phyloP scores from a whole-genome alignment of 2,329 filamentous ascomycete species.

The Arthrobotrys musiformis region DNA sequence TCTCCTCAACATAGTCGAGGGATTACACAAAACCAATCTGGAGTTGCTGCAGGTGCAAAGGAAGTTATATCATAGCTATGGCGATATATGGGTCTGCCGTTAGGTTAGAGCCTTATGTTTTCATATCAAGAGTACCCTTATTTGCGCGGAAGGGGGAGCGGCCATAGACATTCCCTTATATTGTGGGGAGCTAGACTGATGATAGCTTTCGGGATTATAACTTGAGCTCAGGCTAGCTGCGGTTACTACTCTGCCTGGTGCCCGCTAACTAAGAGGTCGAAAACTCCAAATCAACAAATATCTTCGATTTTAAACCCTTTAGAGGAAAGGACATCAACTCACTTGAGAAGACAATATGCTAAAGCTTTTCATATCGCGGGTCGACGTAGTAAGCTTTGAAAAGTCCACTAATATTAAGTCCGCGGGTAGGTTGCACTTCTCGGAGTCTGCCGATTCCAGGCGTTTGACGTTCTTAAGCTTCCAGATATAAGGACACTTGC shows the following conservation, averaged over 20 bases:
- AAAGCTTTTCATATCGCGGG: background rate
- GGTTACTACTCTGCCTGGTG: background rate
- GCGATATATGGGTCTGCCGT: no score
- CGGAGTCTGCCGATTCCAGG: background rate
- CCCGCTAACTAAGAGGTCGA: background rate
- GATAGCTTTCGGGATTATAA: no score
- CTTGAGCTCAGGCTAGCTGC: background rate
- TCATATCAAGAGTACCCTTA: no score
- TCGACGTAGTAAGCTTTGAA: background rate
- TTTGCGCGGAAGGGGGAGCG: no score
- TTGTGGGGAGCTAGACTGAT: no score
- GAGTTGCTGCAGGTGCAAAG: no score
- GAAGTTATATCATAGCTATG: no score
- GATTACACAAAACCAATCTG: no score
- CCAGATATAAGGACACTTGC: background rate
- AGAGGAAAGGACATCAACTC: background rate
- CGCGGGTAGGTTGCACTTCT: background rate
- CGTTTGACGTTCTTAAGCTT: background rate
- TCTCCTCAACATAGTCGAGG: no score
- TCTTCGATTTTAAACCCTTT: background rate
- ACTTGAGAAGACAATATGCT: background rate
- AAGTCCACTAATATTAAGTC: background rate
- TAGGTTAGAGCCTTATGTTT: no score
- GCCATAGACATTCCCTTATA: no score
- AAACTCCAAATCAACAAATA: background rate